A percentile compares a stretch with the other conserved stretches of the same genome.
Conservation (phyloP, 352 stramenopile species). For the Pythium oligandrum region DNA sequence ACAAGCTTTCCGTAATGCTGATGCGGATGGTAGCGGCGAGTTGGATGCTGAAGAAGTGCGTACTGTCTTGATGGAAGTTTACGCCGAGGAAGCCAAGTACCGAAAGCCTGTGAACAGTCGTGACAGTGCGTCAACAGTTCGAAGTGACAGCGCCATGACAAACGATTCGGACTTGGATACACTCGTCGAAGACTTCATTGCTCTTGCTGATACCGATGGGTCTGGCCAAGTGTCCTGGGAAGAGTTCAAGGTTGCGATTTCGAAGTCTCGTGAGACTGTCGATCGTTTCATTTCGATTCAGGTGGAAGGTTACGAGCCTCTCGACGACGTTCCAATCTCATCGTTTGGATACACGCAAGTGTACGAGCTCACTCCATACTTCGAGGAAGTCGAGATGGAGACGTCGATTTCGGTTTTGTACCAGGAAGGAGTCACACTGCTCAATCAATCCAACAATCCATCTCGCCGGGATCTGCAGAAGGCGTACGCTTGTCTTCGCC, state of each 20-base stretch:
- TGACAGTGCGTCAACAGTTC: conserved; percentile 10
- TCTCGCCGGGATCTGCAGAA: conserved; percentile 53
- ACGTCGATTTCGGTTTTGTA: conserved; percentile 65
- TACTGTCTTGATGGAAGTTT: conserved; percentile 63
- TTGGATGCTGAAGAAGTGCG: conserved; percentile 77
- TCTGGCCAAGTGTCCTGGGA: conserved; percentile 82
- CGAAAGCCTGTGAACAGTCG: conserved; percentile 10
- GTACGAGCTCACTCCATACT: conserved; percentile 66
- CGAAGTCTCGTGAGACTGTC: conserved; percentile 62
- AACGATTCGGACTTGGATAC: conserved; percentile 56
- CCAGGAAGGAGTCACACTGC: conserved; percentile 50
- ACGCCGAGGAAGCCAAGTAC: conserved; percentile 62
- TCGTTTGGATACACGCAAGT: conserved; percentile 71
- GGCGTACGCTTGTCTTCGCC: conserved; percentile 69
- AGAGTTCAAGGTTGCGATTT: conserved; percentile 82
- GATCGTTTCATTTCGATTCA: conserved; percentile 75
- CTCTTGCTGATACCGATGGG: conserved; percentile 67
- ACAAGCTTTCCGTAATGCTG: conserved; percentile 68
- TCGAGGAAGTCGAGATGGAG: conserved; percentile 72
- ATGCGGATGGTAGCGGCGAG: conserved; percentile 70
- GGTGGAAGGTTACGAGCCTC: conserved; percentile 61
- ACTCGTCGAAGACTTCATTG: conserved; percentile 74
- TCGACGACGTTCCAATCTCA: conserved; percentile 64
- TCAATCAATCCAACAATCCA: conserved; percentile 63
- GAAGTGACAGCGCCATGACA: conserved; percentile 47